Evolutionary conservation across 371 early-diverging fungal species (phyloP), one percentile per base, ranked within the genome.

Genomic region (Syncephalis fuscata): DNA sequence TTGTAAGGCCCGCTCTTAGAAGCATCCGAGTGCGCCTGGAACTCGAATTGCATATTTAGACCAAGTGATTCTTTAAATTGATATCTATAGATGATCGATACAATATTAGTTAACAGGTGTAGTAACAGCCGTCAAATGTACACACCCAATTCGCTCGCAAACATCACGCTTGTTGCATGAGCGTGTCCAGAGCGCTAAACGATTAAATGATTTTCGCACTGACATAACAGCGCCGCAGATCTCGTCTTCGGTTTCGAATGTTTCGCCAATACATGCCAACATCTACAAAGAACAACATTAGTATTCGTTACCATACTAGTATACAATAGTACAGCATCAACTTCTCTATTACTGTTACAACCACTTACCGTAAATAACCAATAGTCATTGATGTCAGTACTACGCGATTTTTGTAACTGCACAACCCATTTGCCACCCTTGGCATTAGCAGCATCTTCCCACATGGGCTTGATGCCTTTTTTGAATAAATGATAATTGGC

Each of bases 391-490:
- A 89, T 77, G 20, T 80, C 78, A 26, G 72, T 69, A 14, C 74
- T 71, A 63, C 78, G 76, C 52, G 65, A 63, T 60, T 83, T 79
- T 45, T 71, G 75, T 45, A 96, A 62, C 53, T 83, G 80, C 46
- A 88, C 65, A 45, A 87, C 80, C 84, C 98, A 93, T 62, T 93
- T 91, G 26, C 99, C 99, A 57, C 99, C 99, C 38, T 86, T 67
- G 38, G 70, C 74, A 71, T 99, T 99, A 40, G 72, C 79, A n/a
- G 79, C 64, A 62, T 99, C 99, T 69, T 99, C 99, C 99, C 99
- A 99, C 82, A 85, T 85, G n/a, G 99, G 99, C 65, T 81, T 78
- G 52, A 99, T 76, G 25, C 92, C 96, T 51, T 85, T 73, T 66
- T 91, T 89, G 81, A 99, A 99, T 49, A 99, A 64, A 57, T 97